phyloP scores from a whole-genome alignment of 306 rosid genomes.

The Trifolium dubium region DNA sequence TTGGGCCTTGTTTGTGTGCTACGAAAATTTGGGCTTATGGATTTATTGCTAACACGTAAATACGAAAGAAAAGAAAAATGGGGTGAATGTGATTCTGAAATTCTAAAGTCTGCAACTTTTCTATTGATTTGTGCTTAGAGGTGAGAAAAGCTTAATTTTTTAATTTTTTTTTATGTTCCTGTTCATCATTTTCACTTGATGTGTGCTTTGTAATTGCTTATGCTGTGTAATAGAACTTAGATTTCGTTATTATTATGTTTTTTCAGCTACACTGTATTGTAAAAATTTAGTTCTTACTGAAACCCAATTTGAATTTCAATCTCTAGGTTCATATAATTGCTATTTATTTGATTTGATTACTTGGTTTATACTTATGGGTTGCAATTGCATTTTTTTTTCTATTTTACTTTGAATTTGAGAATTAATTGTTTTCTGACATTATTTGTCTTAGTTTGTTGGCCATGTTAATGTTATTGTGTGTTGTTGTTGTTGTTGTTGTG shows the following conservation, averaged over 20 bases:
- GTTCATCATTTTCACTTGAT: neutral
- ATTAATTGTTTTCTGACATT: too few species aligned
- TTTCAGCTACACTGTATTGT: neutral
- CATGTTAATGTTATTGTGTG: neutral
- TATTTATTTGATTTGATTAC: slow-evolving; percentile 24
- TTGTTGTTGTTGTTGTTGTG: neutral
- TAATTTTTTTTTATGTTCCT: neutral
- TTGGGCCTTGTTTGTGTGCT: neutral
- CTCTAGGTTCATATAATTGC: neutral
- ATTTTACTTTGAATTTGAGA: neutral
- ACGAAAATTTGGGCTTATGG: too few species aligned
- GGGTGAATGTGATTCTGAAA: neutral
- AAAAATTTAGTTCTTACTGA: slow-evolving; percentile 2
- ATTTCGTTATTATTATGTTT: too few species aligned
- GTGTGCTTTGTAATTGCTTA: slow-evolving; percentile 16
- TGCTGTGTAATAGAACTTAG: neutral
- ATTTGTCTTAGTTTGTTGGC: neutral
- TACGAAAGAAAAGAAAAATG: neutral
- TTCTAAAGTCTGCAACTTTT: slow-evolving; percentile 11
- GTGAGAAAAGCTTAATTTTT: slow-evolving; percentile 16
- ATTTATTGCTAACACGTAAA: too few species aligned
- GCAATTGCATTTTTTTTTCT: neutral
- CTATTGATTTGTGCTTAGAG: neutral
- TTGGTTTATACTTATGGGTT: slow-evolving; percentile 3
- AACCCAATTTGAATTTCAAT: slow-evolving; percentile 27